These are phyloP conservation scores for Chlorella sorokiniana DNA, from an alignment of 139 green algal species.

Conservation along the genomic window DNA sequence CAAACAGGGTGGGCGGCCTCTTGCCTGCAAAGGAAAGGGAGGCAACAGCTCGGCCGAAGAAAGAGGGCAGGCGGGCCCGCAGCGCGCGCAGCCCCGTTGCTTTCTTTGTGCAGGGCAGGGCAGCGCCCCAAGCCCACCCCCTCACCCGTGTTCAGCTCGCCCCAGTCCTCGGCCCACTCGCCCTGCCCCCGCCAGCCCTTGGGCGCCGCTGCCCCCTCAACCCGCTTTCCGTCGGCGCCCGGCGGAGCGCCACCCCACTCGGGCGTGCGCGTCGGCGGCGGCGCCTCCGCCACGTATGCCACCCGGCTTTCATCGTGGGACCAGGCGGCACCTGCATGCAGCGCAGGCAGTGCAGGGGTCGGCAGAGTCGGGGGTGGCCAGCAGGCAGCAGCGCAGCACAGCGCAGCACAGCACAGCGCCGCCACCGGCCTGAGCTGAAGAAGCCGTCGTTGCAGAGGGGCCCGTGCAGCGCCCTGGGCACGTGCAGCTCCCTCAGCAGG, in stretches of 20 bases:
- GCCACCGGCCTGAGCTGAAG: constrained; percentile 45
- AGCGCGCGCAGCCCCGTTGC: too few relatives aligned
- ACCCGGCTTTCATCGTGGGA: constrained; percentile 68
- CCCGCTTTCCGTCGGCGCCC: constrained; percentile 14
- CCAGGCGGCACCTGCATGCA: constrained; percentile 71
- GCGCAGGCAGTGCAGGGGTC: not conserved
- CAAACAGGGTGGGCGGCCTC: constrained; percentile 61
- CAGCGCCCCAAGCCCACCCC: too few relatives aligned
- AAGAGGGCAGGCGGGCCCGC: too few relatives aligned
- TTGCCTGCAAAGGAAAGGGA: constrained; percentile 49
- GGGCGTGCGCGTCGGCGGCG: constrained; percentile 44
- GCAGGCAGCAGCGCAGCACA: not conserved
- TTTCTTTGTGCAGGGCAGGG: too few relatives aligned
- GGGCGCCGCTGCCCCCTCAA: constrained; percentile 11
- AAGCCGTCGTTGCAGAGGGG: constrained; percentile 81
- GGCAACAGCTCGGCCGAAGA: not conserved
- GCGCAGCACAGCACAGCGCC: not conserved
- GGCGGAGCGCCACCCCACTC: constrained; percentile 47
- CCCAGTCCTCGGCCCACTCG: constrained; percentile 83
- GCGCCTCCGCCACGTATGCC: constrained; percentile 83
- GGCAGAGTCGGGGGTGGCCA: not conserved
- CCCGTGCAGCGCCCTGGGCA: constrained; percentile 80
- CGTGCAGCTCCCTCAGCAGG: constrained; percentile 63
- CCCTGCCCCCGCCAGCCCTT: constrained; percentile 39
- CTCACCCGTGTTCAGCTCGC: constrained; percentile 79